Base-by-base conservation (phyloP, 2,329 filamentous ascomycete genomes). In the Colletotrichum sansevieriae region DNA sequence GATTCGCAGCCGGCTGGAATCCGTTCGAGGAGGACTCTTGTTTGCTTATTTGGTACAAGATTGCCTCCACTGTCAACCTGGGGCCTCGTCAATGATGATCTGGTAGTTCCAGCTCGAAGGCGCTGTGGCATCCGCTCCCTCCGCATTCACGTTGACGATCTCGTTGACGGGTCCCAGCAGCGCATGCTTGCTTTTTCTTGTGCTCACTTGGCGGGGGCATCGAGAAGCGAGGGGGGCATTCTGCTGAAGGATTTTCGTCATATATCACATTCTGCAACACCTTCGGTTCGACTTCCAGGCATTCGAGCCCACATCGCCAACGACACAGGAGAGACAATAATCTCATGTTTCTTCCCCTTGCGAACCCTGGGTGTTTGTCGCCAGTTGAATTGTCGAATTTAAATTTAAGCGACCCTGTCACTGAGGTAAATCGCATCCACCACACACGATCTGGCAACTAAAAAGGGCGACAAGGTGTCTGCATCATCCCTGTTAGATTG, bases 181-280 rank as follows among this genome's bases (percentile, higher is more conserved):
- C 37, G 25, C 11, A 47, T 62, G 22, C n/a, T 62, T 67, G 41
- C 56, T 70, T 70, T 62, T 69, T 63, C 18, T 66, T 57, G 25
- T 8, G 33, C 18, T 4, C 25, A 37, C 47, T 11, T 4, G 12
- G 20, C 58, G 52, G 41, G 63, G 56, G 33, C 51, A 2, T 10
- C 47, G 12, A 29, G 44, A 66, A 52, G 51, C 43, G 22, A 52
- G 11, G n/a, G 22, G 60, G 52, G 46, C 35, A 58, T 54, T 35
- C 37, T 39, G 57, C 29, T 70, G 33, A 44, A 59, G 22, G 43
- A 15, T 37, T 65, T 65, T 54, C 37, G 65, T 68, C 62, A 65
- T 15, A 65, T 68, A 51, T 68, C 65, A 37, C 43, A 54, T 49
- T 68, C 29, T 29, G 7, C 47, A 13, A 57, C 57, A 15, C 37